Conservation (phyloP, 164 flowering plant genomes). For the Stephania yunnanensis region DNA sequence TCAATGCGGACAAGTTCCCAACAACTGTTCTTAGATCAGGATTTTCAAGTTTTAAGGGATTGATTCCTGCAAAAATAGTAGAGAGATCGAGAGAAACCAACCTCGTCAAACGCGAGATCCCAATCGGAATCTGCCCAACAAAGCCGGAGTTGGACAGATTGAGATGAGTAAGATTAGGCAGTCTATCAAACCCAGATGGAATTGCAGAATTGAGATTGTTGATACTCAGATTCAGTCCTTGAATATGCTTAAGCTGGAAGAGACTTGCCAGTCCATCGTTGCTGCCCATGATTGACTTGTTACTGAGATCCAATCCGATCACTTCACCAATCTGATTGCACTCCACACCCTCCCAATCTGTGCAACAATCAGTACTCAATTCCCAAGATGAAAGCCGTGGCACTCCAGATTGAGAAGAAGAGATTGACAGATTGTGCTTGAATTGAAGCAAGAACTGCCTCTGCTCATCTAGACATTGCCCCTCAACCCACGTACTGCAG, state of each 20-base stretch:
- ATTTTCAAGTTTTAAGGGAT: slow-evolving; percentile 17
- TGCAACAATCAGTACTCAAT: slow-evolving; percentile 25
- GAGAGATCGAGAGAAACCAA: slow-evolving; percentile 24
- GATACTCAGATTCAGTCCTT: slow-evolving; percentile 30
- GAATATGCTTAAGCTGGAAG: slow-evolving; percentile 27
- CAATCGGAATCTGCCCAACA: slow-evolving; percentile 36
- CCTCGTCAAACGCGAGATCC: slow-evolving; percentile 23
- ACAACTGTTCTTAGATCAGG: slow-evolving; percentile 20
- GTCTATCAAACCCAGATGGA: slow-evolving; percentile 29
- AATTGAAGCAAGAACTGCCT: slow-evolving; percentile 20
- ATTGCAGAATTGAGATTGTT: slow-evolving; percentile 28
- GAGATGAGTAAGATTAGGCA: slow-evolving; percentile 30
- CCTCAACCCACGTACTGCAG: slow-evolving; percentile 8
- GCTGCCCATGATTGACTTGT: slow-evolving; percentile 20
- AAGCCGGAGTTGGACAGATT: slow-evolving; percentile 48
- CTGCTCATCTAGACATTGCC: slow-evolving; percentile 32
- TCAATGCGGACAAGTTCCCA: slow-evolving; percentile 20
- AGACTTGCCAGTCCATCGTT: slow-evolving; percentile 25
- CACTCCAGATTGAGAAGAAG: background rate
- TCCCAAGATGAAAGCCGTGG: slow-evolving; percentile 30
- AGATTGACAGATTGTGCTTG: slow-evolving; percentile 20
- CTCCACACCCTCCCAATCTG: slow-evolving; percentile 29
- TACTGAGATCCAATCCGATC: slow-evolving; percentile 24
- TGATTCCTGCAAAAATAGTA: background rate
- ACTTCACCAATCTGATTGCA: slow-evolving; percentile 32